Percentiles rank a stretch among this genome's conserved stretches.
Evolutionary conservation across 129 eudicot species (phyloP).

Genomic region (Daucus carota): DNA sequence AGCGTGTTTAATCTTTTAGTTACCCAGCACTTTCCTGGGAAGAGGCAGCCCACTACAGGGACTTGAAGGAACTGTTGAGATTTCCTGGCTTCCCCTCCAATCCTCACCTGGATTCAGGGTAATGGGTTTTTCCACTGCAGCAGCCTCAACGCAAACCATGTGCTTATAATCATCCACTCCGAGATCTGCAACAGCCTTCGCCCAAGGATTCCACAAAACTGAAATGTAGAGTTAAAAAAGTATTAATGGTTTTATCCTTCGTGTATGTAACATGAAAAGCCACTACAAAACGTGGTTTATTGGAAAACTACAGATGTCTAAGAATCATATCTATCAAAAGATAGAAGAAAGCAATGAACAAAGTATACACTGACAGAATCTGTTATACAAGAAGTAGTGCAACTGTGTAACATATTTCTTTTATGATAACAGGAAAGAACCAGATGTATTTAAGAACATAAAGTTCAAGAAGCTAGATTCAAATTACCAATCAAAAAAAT

Average conservation of each 20-base stretch:
- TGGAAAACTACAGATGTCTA: background rate
- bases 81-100: conserved; percentile 81
- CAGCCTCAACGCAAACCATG: conserved; percentile 83
- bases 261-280: background rate
- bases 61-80: conserved; percentile 80
- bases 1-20: conserved; percentile 13
- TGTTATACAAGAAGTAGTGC: too few species aligned
- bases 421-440: background rate
- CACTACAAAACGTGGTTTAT: background rate
- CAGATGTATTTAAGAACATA: background rate
- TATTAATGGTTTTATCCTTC: background rate
- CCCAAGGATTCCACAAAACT: conserved; percentile 99
- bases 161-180: conserved; percentile 81
- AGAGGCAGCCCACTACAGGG: conserved; percentile 81
- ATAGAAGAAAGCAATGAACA: background rate
- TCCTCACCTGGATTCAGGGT: conserved; percentile 83
- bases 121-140: conserved; percentile 65
- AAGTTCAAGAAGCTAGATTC: background rate
- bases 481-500: background rate
- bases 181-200: conserved; percentile 71
- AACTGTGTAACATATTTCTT: background rate
- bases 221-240: background rate
- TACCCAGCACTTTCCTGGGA: conserved; percentile 49
- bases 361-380: background rate
- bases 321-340: background rate